Evolutionary conservation across 2,329 filamentous ascomycete genomes (phyloP).

Genomic region (Trichoderma sp.): DNA sequence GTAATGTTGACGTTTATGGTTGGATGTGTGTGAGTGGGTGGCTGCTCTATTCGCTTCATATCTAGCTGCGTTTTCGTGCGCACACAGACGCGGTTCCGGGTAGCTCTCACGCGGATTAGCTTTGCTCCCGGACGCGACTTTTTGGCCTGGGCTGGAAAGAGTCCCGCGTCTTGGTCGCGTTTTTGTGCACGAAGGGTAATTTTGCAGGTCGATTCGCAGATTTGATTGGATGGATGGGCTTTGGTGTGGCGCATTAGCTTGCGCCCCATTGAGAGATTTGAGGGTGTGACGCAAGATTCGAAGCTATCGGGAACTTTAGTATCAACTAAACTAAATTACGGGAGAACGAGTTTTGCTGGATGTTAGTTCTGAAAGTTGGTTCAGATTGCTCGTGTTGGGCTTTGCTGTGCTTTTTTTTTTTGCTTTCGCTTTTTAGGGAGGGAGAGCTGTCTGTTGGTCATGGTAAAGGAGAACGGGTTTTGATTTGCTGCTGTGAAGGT

Average conservation of each 20-base stretch:
- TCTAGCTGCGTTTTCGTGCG: neutral
- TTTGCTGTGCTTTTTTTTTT: neutral
- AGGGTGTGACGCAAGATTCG: neutral
- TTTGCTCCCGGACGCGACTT: neutral
- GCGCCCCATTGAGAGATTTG: neutral
- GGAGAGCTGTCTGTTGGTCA: neutral
- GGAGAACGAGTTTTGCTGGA: neutral
- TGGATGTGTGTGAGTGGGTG: neutral
- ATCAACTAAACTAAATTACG: neutral
- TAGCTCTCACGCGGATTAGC: neutral
- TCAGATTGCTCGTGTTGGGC: neutral
- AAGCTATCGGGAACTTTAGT: neutral
- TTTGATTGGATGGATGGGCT: neutral
- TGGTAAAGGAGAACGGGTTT: neutral
- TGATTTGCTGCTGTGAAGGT: neutral
- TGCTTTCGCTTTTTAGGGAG: neutral
- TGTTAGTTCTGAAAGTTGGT: neutral
- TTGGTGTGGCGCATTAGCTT: neutral
- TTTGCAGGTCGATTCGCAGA: neutral
- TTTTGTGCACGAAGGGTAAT: neutral
- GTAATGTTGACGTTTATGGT: neutral
- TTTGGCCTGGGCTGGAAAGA: neutral
- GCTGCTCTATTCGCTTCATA: neutral
- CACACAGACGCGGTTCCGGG: neutral
- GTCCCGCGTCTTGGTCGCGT: neutral